Percentiles rank a stretch among this genome's conserved stretches.
phyloP scores from a whole-genome alignment of 202 grass and related monocot genomes.

The Bolboschoenoplectus hybrid region DNA sequence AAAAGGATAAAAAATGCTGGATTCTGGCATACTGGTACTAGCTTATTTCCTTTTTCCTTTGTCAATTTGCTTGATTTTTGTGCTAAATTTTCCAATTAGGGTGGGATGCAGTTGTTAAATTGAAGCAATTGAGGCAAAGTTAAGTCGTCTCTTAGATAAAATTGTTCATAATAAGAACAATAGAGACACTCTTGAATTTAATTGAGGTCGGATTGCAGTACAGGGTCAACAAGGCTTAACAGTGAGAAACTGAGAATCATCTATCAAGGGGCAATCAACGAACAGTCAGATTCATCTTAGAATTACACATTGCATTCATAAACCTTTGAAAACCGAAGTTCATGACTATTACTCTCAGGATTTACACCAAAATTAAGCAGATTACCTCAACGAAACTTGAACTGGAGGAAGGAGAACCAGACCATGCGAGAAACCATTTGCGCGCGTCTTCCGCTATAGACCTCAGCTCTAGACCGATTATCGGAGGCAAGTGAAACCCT shows the following conservation, averaged over 20 bases:
- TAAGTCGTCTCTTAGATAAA: not conserved
- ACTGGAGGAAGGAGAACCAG: slow-evolving; percentile 71
- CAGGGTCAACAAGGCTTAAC: not conserved
- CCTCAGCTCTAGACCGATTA: slow-evolving; percentile 78
- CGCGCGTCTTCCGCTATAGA: slow-evolving; percentile 42
- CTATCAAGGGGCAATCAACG: not conserved
- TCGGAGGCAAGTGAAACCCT: slow-evolving; percentile 62
- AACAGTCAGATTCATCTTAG: not conserved
- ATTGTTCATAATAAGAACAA: not conserved
- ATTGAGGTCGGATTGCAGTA: not conserved
- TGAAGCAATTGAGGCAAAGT: not conserved
- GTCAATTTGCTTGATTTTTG: not conserved
- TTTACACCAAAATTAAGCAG: not conserved
- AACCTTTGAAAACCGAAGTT: not conserved
- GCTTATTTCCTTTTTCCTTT: not conserved
- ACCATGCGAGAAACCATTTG: slow-evolving; percentile 84
- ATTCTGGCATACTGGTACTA: not conserved
- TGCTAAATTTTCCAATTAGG: not conserved
- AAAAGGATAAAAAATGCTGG: not conserved
- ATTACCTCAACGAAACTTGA: slow-evolving; percentile 78
- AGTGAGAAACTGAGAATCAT: not conserved
- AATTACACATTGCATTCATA: not conserved
- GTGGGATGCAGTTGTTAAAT: not conserved
- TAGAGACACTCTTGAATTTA: not conserved
- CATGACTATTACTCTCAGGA: not conserved